Evolutionary conservation across 163 green algal species (phyloP), one percentile per base, ranked within the genome.

Genomic region (Scenedesmus sp.): DNA sequence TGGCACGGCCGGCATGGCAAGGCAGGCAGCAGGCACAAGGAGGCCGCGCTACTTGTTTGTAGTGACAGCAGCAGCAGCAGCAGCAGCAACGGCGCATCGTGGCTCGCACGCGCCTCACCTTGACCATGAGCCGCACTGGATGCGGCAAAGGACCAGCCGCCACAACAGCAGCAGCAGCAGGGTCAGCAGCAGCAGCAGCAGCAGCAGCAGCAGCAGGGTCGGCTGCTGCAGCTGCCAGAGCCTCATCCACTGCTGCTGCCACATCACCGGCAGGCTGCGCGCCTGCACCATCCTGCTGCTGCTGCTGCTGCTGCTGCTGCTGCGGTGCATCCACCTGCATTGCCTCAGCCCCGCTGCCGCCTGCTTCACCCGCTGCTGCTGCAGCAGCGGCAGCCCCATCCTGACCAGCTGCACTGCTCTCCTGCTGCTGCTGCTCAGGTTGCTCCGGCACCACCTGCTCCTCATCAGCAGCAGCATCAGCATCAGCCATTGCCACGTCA

Each of bases 141-240:
- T 23, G 57, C 15, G 82, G 57, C 82, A 54, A 54, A 83, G 66
- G 86, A 5, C 34, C 70, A 20, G 70, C 26, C 26, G 9, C 18
- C 34, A 8, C 46, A 90, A 18, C 62, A 84, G 66, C 86, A 84
- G 16, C 85, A 89, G 64, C 84, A 79, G 18, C n/a, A 46, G 34
- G 34, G 34, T 46, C 34, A 59, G n/a, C 77, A 85, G n/a, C 16
- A 26, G 2, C 77, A 62, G 34, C 18, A 20, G 34, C 54, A 12
- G 67, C 67, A 54, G 34, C 54, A 12, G 67, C 67, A 54, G 55
- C 67, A 67, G 86, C 67, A 79, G 66, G 67, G 67, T 83, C 46
- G 66, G 88, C 88, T 59, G 88, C 88, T 87, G 88, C 88, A 73
- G 88, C 77, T 87, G 79, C 52, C 57, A n/a, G n/a, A 4, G 60